These are phyloP conservation scores for Candida corydali DNA, from an alignment of 805 yeast genomes.

Conservation along the genomic window DNA sequence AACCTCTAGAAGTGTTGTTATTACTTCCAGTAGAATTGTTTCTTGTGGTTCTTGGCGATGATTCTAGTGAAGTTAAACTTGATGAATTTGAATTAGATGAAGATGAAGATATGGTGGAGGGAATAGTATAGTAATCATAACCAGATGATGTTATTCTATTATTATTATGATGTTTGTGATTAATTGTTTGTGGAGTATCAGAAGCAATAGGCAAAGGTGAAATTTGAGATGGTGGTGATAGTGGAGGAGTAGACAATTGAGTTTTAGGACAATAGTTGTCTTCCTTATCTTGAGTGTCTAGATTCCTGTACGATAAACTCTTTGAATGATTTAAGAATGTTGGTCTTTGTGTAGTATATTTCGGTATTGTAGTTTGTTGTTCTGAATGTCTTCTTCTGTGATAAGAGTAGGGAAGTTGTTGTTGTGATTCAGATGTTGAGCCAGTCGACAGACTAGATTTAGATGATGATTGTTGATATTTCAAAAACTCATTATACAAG, in stretches of 20 bases:
- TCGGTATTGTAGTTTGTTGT: neutral
- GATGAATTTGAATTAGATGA: neutral
- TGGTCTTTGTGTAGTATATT: neutral
- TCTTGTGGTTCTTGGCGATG: slow-evolving; percentile 4
- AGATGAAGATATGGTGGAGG: slow-evolving; percentile 1
- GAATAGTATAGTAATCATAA: slow-evolving; percentile 10
- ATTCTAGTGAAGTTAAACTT: neutral
- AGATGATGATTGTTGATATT: no score
- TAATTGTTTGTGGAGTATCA: no score
- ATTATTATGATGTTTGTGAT: no score
- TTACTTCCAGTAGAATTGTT: slow-evolving; percentile 5
- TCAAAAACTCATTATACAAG: slow-evolving; percentile 10
- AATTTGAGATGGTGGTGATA: slow-evolving; percentile 5
- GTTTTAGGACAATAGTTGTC: slow-evolving; percentile 2
- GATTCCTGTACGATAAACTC: neutral
- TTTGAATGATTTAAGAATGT: neutral
- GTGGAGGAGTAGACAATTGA: slow-evolving; percentile 1
- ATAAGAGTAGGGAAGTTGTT: neutral
- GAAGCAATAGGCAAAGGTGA: no score
- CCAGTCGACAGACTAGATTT: no score
- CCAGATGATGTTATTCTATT: slow-evolving; percentile 4
- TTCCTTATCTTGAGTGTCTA: neutral
- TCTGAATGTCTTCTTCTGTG: slow-evolving; percentile 1
- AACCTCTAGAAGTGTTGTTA: neutral
- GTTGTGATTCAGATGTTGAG: no score